Evolutionary conservation across 2,329 filamentous ascomycete species (phyloP).

Genomic region (Alternaria viburni): DNA sequence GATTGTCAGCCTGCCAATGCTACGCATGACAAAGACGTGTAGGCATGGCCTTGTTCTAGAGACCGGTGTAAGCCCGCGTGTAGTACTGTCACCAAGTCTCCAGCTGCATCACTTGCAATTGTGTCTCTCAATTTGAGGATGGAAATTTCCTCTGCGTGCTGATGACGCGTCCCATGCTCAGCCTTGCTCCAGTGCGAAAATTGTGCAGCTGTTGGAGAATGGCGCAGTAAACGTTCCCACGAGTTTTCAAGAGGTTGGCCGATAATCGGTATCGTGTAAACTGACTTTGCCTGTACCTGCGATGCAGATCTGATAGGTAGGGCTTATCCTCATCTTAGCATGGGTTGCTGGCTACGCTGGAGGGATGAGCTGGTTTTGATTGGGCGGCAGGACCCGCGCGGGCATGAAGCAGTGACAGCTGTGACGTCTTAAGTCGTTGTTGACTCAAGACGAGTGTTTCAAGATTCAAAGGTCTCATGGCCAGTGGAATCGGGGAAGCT

Average conservation of each 20-base stretch:
- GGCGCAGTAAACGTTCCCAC: constrained; percentile 8
- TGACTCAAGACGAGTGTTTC: constrained; percentile 12
- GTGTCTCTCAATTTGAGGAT: neutral
- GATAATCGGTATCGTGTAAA: neutral
- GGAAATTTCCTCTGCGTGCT: neutral
- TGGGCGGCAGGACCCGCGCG: constrained; percentile 13
- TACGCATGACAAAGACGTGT: neutral
- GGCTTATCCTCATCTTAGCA: neutral
- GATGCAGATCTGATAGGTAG: constrained; percentile 1
- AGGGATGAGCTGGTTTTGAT: neutral
- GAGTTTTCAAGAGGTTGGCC: constrained; percentile 3
- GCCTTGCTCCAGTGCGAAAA: neutral
- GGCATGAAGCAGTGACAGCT: constrained; percentile 18
- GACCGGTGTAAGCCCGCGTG: constrained; percentile 5
- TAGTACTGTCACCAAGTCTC: neutral
- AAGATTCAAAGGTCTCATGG: neutral
- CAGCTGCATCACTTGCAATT: neutral
- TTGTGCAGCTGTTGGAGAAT: neutral
- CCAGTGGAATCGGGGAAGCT: neutral
- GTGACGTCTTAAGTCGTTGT: constrained; percentile 13
- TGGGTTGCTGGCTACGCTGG: constrained; percentile 1
- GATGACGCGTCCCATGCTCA: constrained; percentile 8
- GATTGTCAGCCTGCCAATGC: constrained; percentile 1
- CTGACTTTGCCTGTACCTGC: neutral
- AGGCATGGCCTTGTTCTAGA: neutral